phyloP scores from a whole-genome alignment of 345 rosid genomes.

The Boechera divaricarpa region DNA sequence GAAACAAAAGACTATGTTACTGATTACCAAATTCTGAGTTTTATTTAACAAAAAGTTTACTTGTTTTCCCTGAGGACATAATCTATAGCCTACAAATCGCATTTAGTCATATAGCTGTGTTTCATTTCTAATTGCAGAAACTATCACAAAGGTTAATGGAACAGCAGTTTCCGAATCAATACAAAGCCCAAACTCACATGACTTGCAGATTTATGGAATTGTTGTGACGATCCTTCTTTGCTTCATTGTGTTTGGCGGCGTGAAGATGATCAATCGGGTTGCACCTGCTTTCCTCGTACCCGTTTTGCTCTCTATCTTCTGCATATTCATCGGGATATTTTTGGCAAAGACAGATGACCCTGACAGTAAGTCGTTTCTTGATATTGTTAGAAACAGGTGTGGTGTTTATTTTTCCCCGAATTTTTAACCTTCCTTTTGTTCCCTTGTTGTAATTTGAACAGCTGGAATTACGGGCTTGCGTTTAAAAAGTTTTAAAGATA shows the following conservation, averaged over 20 bases:
- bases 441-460: constrained; percentile 45
- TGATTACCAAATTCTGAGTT: constrained; percentile 23
- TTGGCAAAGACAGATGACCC: constrained; percentile 73
- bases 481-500: constrained; percentile 76
- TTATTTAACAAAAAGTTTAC: constrained; percentile 6
- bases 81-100: constrained; percentile 11
- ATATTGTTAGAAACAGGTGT: constrained; percentile 14
- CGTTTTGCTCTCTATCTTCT: constrained; percentile 80
- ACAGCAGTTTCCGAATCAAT: constrained; percentile 49
- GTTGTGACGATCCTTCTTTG: constrained; percentile 85
- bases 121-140: constrained; percentile 58
- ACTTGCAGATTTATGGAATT: constrained; percentile 94
- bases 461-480: constrained; percentile 94
- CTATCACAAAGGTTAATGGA: constrained; percentile 76
- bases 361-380: constrained; percentile 56
- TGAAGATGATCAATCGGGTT: constrained; percentile 98
- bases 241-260: constrained; percentile 99
- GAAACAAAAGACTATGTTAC: constrained; percentile 6
- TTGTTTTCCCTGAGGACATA: constrained; percentile 20
- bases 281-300: constrained; percentile 98
- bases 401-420: neutral
- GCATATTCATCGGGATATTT: constrained; percentile 88
- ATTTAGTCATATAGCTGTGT: constrained; percentile 18
- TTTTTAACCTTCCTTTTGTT: constrained; percentile 28
- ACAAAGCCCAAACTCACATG: constrained; percentile 84